Percentiles rank a stretch among this genome's conserved stretches.
These are phyloP conservation scores for Alternaria viburni DNA, from an alignment of 2,329 filamentous ascomycete species.

Conservation along the genomic window DNA sequence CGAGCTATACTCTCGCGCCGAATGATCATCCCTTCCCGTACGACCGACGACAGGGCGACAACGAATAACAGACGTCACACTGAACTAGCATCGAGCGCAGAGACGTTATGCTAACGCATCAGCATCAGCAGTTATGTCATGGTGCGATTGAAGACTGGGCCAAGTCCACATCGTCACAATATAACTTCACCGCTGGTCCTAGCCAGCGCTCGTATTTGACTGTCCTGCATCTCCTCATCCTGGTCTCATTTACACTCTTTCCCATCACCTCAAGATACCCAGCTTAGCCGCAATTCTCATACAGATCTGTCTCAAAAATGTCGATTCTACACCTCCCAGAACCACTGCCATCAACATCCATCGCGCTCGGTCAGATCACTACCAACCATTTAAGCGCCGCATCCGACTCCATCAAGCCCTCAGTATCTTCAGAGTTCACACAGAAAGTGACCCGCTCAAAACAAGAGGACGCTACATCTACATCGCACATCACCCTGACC, in stretches of 20 bases:
- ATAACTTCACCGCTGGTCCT: constrained; percentile 4
- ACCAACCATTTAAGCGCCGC: constrained; percentile 27
- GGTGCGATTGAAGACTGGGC: neutral
- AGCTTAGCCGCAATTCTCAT: neutral
- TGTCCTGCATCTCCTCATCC: neutral
- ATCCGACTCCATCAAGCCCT: constrained; percentile 21
- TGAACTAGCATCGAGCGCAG: neutral
- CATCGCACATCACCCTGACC: constrained; percentile 19
- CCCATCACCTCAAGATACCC: neutral
- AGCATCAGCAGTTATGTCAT: neutral
- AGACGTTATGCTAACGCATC: constrained; percentile 7
- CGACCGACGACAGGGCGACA: constrained; percentile 33
- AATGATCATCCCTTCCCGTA: constrained; percentile 13
- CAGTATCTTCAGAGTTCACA: constrained; percentile 10
- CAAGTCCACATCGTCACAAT: neutral
- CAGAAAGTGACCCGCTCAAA: constrained; percentile 11
- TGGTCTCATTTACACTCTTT: neutral
- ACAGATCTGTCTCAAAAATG: constrained; percentile 16
- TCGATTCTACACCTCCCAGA: constrained; percentile 28
- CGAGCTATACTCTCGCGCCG: constrained; percentile 14
- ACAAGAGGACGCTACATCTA: constrained; percentile 23
- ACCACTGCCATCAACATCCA: constrained; percentile 26
- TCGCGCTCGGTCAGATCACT: constrained; percentile 39
- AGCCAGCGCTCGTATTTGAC: neutral
- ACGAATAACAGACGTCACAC: constrained; percentile 1